phyloP scores from a whole-genome alignment of 75 land plant species.

The Selaginella tamariscina region DNA sequence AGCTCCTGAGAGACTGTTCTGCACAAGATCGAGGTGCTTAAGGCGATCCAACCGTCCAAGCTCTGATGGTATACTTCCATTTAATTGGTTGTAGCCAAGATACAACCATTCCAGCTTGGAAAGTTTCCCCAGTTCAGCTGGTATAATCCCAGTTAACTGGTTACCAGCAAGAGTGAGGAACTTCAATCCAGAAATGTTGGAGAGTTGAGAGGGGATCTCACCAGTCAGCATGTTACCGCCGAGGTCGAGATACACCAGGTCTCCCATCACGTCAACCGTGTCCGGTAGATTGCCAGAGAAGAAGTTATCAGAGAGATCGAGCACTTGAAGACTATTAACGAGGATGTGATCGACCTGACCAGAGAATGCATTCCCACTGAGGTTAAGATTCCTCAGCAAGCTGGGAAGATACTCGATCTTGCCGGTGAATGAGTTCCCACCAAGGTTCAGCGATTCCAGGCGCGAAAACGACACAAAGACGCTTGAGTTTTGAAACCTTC shows the following conservation, averaged over 20 bases:
- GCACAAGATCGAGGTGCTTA: not conserved
- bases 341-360: not conserved
- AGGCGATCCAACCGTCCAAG: not conserved
- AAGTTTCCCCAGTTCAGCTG: not conserved
- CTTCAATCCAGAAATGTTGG: not conserved
- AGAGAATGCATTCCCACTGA: not conserved
- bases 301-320: not conserved
- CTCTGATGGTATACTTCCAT: not conserved
- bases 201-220: not conserved
- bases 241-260: not conserved
- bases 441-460: not conserved
- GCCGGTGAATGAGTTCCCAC: not conserved
- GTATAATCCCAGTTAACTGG: not conserved
- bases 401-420: not conserved
- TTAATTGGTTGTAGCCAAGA: not conserved
- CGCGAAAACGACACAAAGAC: not conserved
- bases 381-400: not conserved
- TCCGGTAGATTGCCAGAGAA: not conserved
- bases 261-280: not conserved
- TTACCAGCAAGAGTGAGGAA: slow-evolving; percentile 3
- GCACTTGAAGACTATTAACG: not conserved
- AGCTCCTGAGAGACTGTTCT: not conserved
- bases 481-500: not conserved
- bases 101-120: slow-evolving; percentile 7
- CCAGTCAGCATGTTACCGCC: slow-evolving; percentile 1